Evolutionary conservation across 495 filamentous ascomycete genomes (phyloP), one percentile per base, ranked within the genome.

Genomic region (Rhypophila decipiens): DNA sequence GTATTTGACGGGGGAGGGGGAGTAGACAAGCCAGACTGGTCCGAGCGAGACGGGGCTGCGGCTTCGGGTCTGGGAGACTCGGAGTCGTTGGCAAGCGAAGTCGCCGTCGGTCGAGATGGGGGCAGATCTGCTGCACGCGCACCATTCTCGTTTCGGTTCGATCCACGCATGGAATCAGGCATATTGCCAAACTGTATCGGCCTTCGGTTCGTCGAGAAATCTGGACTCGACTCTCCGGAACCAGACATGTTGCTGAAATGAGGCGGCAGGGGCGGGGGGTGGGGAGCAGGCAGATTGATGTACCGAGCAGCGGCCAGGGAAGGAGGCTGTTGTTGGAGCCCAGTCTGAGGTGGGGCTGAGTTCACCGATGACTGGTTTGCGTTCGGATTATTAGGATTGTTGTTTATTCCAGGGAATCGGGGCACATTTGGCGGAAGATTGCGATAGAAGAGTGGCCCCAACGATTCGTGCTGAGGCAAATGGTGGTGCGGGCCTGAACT

Each of bases 201-300:
- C 21, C 18, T 35, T 13, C 39, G 35, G 46, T 24, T 17, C 31
- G 17, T 13, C 36, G 40, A 37, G 24, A 47, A 39, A 11, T 35
- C 33, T 1, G 57, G 53, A 24, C 53, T 54, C 24, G 53, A 46
- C 19, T 52, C 53, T 13, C 33, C 45, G 2, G 57, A 51, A 38
- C 34, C 49, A 21, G 50, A 40, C 40, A 49, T 49, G 45, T 7
- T 39, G 31, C 24, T 13, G 11, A n/a, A 23, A 5, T 21, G 40
- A n/a, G 29, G 5, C 5, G 48, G 17, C 8, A 29, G 42, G n/a
- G 36, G n/a, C 13, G 24, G 39, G 4, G 49, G 36, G 35, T 42
- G 42, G 17, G 39, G 18, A n/a, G 22, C 23, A 9, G 49, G 43
- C 8, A 46, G 42, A 24, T 33, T 20, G 8, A 24, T 15, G 42